These are phyloP conservation scores for Prunus yedoensis DNA, from an alignment of 331 rosid species.

Conservation along the genomic window DNA sequence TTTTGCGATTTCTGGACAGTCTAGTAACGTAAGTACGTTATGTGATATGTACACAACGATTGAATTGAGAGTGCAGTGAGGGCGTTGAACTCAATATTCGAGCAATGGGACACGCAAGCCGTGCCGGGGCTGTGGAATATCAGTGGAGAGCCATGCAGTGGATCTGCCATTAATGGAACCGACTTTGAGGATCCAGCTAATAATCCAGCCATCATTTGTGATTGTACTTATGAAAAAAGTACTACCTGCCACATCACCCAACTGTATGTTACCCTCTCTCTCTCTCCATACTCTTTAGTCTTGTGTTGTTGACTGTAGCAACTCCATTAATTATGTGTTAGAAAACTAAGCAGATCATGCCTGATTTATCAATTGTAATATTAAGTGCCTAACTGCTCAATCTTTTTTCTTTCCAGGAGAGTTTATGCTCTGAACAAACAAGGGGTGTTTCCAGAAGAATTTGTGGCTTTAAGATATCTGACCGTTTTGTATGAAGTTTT, in stretches of 20 bases:
- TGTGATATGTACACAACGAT: not conserved
- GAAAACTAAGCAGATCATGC: too few relatives aligned
- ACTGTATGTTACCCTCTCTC: constrained; percentile 15
- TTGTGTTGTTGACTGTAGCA: not conserved
- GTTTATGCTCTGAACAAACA: constrained; percentile 35
- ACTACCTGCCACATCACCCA: constrained; percentile 27
- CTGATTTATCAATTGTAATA: too few relatives aligned
- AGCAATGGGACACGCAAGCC: constrained; percentile 36
- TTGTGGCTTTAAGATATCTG: constrained; percentile 56
- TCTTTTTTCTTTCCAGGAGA: constrained; percentile 38
- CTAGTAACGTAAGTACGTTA: too few relatives aligned
- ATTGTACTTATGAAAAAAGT: constrained; percentile 26
- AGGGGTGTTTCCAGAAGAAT: constrained; percentile 55
- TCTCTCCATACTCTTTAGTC: too few relatives aligned
- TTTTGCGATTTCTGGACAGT: not conserved
- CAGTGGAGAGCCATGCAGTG: constrained; percentile 53
- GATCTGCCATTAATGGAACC: constrained; percentile 22
- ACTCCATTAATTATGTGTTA: not conserved
- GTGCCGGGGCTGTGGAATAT: constrained; percentile 61
- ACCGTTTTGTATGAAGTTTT: constrained; percentile 46
- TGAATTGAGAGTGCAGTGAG: constrained; percentile 31
- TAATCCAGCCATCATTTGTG: constrained; percentile 43
- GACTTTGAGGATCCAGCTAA: not conserved
- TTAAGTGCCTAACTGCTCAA: not conserved
- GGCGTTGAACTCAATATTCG: constrained; percentile 57